Evolutionary conservation across 2,329 filamentous ascomycete genomes (phyloP).

Genomic region (Colletotrichum trifolii): DNA sequence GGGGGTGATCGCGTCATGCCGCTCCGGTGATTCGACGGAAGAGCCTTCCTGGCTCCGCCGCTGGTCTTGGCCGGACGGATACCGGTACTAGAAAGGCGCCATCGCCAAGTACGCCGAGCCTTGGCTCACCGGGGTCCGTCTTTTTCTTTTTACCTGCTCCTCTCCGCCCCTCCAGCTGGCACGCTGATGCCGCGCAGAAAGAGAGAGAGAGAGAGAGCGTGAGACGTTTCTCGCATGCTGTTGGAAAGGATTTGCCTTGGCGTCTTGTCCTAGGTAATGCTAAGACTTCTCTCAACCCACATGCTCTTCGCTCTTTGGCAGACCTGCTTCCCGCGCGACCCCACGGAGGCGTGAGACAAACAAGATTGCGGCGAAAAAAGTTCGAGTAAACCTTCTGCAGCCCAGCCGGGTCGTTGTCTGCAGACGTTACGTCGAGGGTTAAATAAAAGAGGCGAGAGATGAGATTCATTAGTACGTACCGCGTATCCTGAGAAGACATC

Average conservation of each 20-base stretch:
- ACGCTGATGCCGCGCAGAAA: not conserved
- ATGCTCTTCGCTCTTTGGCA: not conserved
- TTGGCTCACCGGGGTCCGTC: slow-evolving; percentile 17
- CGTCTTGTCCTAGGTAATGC: slow-evolving; percentile 37
- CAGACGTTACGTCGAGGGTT: not conserved
- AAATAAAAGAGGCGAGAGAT: slow-evolving; percentile 7
- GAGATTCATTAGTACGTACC: slow-evolving; percentile 9
- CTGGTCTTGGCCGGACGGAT: slow-evolving; percentile 31
- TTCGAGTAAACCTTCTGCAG: slow-evolving; percentile 19
- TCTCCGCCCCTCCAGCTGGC: not conserved
- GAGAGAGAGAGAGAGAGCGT: not conserved
- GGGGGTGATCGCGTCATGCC: slow-evolving; percentile 14
- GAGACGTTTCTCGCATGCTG: not conserved
- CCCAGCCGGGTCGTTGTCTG: not conserved
- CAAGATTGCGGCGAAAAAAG: slow-evolving; percentile 28
- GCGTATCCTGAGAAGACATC: not conserved
- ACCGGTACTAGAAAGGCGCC: slow-evolving; percentile 12
- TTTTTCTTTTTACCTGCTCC: slow-evolving; percentile 4
- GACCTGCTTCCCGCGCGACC: not conserved
- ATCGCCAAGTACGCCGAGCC: slow-evolving; percentile 34
- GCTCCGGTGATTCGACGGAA: slow-evolving; percentile 21
- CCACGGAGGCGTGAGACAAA: slow-evolving; percentile 26
- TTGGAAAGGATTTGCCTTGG: slow-evolving; percentile 23
- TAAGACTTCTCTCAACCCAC: slow-evolving; percentile 15
- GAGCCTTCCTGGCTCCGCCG: not conserved